These are phyloP conservation scores for Sporodiniella umbellata DNA, from an alignment of 371 early-diverging fungal species.

Conservation along the genomic window DNA sequence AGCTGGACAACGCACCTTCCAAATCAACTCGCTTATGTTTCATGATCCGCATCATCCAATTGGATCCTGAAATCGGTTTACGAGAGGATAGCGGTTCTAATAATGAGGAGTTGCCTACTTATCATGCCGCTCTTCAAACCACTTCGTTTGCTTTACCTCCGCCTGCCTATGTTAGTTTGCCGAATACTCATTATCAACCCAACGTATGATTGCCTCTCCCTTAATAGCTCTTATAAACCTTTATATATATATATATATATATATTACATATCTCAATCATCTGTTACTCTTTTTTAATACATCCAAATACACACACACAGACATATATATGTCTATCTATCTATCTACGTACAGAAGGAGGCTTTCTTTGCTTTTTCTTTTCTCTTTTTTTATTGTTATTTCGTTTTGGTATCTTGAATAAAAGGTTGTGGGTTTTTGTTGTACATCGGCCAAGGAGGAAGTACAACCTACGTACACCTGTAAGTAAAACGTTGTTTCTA, in stretches of 20 bases:
- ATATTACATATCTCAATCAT: not conserved
- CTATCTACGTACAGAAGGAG: too few relatives aligned
- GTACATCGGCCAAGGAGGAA: slow-evolving; percentile 28
- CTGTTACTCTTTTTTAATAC: not conserved
- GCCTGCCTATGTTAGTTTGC: not conserved
- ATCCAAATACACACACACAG: too few relatives aligned
- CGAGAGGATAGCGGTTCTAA: not conserved
- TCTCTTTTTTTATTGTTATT: slow-evolving; percentile 5
- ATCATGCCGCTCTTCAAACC: slow-evolving; percentile 21
- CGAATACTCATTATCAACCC: too few relatives aligned
- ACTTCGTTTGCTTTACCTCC: not conserved
- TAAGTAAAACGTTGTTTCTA: too few relatives aligned
- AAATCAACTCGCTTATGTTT: slow-evolving; percentile 26
- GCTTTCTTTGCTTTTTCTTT: too few relatives aligned
- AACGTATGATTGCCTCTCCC: too few relatives aligned
- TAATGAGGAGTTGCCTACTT: slow-evolving; percentile 33
- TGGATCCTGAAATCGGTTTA: slow-evolving; percentile 21
- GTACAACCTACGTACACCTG: slow-evolving; percentile 9
- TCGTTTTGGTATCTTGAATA: slow-evolving; percentile 12
- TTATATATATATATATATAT: too few relatives aligned
- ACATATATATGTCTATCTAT: too few relatives aligned
- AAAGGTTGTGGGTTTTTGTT: slow-evolving; percentile 23
- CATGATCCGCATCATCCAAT: slow-evolving; percentile 23
- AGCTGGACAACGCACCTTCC: slow-evolving; percentile 11
- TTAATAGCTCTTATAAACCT: too few relatives aligned